Conservation (phyloP, 140 eudicot species). For the Cichorium intybus region DNA sequence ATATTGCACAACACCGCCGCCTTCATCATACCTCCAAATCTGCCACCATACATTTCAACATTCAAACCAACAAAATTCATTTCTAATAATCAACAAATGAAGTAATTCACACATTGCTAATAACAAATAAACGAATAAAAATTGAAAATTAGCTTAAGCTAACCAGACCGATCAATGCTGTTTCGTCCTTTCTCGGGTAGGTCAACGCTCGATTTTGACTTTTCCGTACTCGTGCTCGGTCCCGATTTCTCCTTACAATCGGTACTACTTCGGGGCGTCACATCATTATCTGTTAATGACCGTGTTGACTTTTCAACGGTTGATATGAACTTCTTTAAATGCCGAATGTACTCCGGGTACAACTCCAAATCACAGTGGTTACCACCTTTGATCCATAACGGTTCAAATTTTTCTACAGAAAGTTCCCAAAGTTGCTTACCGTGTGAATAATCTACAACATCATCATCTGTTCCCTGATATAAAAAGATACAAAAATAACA, state of each 20-base stretch:
- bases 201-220: conserved; percentile 60
- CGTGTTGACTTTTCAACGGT: conserved; percentile 67
- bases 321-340: conserved; percentile 75
- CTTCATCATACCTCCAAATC: conserved; percentile 91
- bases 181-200: conserved; percentile 76
- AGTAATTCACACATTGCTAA: neutral
- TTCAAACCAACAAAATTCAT: conserved; percentile 24
- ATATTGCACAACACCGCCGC: conserved; percentile 92
- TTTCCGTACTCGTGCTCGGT: conserved; percentile 52
- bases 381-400: conserved; percentile 91
- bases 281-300: conserved; percentile 27
- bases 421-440: conserved; percentile 93
- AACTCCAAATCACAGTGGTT: conserved; percentile 94
- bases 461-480: conserved; percentile 85
- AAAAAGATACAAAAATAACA: neutral
- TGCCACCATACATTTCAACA: conserved; percentile 47
- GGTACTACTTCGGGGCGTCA: conserved; percentile 52
- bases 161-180: conserved; percentile 87
- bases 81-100: neutral
- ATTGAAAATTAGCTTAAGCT: conserved; percentile 23
- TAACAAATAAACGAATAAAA: neutral
- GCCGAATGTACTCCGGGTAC: conserved; percentile 79
- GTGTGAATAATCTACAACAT: conserved; percentile 89
- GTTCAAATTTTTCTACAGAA: conserved; percentile 89
- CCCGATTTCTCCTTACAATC: conserved; percentile 51